Evolutionary conservation across 2,329 filamentous ascomycete genomes (phyloP).

Genomic region (Fusarium chlamydosporum): DNA sequence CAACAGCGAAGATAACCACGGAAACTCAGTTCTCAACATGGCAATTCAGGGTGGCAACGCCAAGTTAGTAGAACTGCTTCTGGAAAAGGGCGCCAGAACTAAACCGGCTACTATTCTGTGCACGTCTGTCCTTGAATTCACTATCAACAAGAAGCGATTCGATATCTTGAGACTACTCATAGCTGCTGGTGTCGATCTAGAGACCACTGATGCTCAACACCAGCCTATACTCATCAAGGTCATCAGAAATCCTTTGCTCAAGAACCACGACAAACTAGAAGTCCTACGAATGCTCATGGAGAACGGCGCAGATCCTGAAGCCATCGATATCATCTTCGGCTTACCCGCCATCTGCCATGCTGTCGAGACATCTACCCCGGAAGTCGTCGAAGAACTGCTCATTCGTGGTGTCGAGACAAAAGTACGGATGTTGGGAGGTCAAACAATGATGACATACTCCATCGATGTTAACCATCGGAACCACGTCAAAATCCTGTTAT

Average conservation of each 20-base stretch:
- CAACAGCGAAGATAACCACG: neutral
- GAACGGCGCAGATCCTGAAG: neutral
- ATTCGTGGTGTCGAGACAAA: slow-evolving; percentile 6
- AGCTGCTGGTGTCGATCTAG: neutral
- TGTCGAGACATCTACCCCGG: slow-evolving; percentile 5
- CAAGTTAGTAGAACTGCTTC: neutral
- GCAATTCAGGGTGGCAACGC: neutral
- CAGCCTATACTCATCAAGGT: slow-evolving; percentile 20
- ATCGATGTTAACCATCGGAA: slow-evolving; percentile 16
- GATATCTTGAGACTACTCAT: slow-evolving; percentile 4
- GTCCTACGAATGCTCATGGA: slow-evolving; percentile 4
- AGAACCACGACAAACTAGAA: slow-evolving; percentile 6
- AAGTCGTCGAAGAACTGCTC: slow-evolving; percentile 5
- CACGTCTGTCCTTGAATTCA: neutral
- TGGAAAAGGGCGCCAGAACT: neutral
- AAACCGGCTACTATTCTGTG: neutral
- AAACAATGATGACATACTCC: slow-evolving; percentile 19
- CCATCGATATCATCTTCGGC: slow-evolving; percentile 1
- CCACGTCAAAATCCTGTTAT: neutral
- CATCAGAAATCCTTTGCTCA: slow-evolving; percentile 8
- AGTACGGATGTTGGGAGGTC: slow-evolving; percentile 12
- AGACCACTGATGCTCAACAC: neutral
- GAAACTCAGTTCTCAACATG: neutral
- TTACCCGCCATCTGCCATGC: slow-evolving; percentile 21
- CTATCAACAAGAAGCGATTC: neutral